Percentiles rank a stretch among this genome's conserved stretches.
phyloP scores from a whole-genome alignment of 1,284 basidiomycete genomes.

The Fomitopsis pinicola region DNA sequence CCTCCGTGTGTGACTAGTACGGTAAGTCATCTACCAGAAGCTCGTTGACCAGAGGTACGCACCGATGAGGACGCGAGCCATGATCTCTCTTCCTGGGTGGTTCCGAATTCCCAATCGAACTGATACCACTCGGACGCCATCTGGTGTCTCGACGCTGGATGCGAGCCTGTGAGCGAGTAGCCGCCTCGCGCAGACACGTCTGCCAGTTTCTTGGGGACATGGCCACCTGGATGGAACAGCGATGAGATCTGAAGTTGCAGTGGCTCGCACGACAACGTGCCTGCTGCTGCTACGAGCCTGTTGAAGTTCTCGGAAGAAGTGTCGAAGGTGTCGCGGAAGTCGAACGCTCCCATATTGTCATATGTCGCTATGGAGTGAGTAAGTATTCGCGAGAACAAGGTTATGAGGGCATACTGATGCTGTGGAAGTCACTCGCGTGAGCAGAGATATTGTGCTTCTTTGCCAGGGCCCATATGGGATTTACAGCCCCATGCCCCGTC shows the following conservation, averaged over 20 bases:
- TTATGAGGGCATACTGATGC: constrained; percentile 37
- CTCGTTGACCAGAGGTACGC: constrained; percentile 15
- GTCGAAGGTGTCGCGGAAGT: constrained; percentile 43
- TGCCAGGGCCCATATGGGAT: constrained; percentile 60
- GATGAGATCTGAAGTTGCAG: background rate
- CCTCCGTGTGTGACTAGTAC: constrained; percentile 1
- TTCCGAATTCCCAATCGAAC: constrained; percentile 49
- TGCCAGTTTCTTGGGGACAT: constrained; percentile 37
- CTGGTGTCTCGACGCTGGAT: constrained; percentile 37
- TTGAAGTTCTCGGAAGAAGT: constrained; percentile 35
- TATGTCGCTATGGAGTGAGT: constrained; percentile 38
- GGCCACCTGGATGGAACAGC: constrained; percentile 30
- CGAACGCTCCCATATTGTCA: constrained; percentile 41
- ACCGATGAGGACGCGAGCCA: constrained; percentile 55
- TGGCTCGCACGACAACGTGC: constrained; percentile 20
- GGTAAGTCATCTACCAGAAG: constrained; percentile 14
- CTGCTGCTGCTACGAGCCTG: constrained; percentile 38
- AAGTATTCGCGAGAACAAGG: background rate
- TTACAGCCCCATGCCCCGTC: constrained; percentile 42
- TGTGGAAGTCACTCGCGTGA: constrained; percentile 42
- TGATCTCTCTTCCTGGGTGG: constrained; percentile 53
- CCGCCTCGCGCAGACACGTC: constrained; percentile 47
- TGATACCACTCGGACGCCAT: constrained; percentile 51
- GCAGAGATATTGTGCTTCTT: constrained; percentile 52
- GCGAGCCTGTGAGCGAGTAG: constrained; percentile 43